Conservation (phyloP, 345 rosid species). For the Reutealis trisperma region DNA sequence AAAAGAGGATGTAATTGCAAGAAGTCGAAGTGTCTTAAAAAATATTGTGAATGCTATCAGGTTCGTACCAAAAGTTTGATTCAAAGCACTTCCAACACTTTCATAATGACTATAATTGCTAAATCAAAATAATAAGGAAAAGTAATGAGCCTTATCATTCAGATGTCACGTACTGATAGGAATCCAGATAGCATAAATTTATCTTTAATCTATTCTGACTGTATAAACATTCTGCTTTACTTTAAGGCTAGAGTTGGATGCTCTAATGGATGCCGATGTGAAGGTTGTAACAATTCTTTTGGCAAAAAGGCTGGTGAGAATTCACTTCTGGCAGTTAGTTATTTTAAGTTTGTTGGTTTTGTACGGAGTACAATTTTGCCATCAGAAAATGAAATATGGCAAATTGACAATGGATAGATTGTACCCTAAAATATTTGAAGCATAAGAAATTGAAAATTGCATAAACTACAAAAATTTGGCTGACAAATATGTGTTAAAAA, state of each 20-base stretch:
- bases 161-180: neutral
- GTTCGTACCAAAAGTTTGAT: conserved; percentile 13
- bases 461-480: too few species aligned
- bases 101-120: neutral
- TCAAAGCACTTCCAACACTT: neutral
- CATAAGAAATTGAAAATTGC: neutral
- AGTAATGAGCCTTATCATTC: neutral
- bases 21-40: conserved; percentile 49
- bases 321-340: neutral
- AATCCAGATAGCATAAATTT: neutral
- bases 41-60: conserved; percentile 57
- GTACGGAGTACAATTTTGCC: neutral
- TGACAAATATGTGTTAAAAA: too few species aligned
- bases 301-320: conserved; percentile 39
- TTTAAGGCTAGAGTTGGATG: conserved; percentile 49
- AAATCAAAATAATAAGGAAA: neutral
- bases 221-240: neutral
- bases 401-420: neutral
- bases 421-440: neutral
- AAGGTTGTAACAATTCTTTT: conserved; percentile 39
- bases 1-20: conserved; percentile 58
- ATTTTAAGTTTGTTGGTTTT: neutral
- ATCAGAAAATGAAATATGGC: too few species aligned
- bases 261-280: conserved; percentile 48
- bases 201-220: neutral